phyloP scores from a whole-genome alignment of 352 stramenopile species.

The Phytophthora cryptogea region DNA sequence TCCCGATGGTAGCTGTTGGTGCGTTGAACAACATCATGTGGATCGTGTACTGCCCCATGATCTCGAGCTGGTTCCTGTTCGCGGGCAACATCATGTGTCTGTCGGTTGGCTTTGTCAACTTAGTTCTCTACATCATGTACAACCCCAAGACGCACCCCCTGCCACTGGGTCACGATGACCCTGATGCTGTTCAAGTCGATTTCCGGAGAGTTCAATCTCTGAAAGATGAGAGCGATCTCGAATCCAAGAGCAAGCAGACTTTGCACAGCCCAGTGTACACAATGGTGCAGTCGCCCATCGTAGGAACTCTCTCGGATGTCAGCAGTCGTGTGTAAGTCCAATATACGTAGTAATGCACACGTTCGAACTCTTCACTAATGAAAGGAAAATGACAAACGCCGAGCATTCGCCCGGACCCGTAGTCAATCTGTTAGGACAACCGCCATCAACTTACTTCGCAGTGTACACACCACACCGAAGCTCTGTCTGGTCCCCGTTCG shows the following conservation, averaged over 20 bases:
- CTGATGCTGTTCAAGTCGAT: conserved; percentile 8
- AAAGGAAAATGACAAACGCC: too few relatives aligned
- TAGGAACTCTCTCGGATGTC: conserved; percentile 9
- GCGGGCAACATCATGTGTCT: conserved; percentile 31
- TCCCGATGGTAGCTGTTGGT: conserved; percentile 35
- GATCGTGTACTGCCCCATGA: conserved; percentile 41
- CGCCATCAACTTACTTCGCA: too few relatives aligned
- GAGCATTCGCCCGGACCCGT: too few relatives aligned
- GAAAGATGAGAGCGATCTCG: conserved; percentile 3
- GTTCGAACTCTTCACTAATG: too few relatives aligned
- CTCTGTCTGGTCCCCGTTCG: too few relatives aligned
- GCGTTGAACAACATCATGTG: conserved; percentile 43
- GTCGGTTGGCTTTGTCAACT: conserved; percentile 26
- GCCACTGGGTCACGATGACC: conserved; percentile 20
- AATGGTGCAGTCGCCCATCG: conserved; percentile 30
- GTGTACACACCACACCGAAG: too few relatives aligned
- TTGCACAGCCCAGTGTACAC: conserved; percentile 24
- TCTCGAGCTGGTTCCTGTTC: conserved; percentile 44
- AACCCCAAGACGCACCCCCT: conserved; percentile 41
- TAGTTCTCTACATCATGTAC: conserved; percentile 37
- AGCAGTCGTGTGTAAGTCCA: conserved; percentile 20
- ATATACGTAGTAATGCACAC: too few relatives aligned
- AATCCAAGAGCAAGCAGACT: conserved; percentile 14
- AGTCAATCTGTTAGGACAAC: too few relatives aligned
- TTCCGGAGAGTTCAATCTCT: neutral